phyloP scores from a whole-genome alignment of 2,329 filamentous ascomycete genomes.

The Apiospora pterosperma region DNA sequence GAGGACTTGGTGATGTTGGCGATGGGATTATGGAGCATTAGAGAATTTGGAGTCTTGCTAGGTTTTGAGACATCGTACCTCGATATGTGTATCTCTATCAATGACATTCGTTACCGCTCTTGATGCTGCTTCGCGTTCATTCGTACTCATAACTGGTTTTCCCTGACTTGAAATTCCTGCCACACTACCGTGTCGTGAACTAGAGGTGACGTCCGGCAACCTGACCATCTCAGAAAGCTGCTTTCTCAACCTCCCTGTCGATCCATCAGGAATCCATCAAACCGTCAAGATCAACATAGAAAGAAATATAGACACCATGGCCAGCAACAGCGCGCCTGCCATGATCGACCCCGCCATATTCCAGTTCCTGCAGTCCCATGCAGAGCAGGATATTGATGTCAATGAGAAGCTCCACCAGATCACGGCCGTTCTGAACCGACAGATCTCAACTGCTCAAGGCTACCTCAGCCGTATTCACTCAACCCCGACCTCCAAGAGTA shows the following conservation, averaged over 20 bases:
- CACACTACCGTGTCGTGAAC: background rate
- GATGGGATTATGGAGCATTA: background rate
- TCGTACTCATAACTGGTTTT: background rate
- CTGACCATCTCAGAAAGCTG: background rate
- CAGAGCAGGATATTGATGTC: slow-evolving; percentile 81
- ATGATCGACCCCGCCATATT: slow-evolving; percentile 84
- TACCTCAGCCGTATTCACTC: slow-evolving; percentile 87
- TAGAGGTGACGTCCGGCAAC: background rate
- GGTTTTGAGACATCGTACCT: background rate
- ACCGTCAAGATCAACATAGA: background rate
- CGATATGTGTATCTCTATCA: background rate
- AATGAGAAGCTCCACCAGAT: slow-evolving; percentile 82
- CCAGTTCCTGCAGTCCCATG: slow-evolving; percentile 79
- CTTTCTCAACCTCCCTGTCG: background rate
- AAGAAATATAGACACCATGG: slow-evolving; percentile 16
- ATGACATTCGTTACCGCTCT: background rate
- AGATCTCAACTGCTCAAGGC: slow-evolving; percentile 77
- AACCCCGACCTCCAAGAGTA: slow-evolving; percentile 62
- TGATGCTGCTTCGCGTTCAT: background rate
- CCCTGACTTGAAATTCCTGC: background rate
- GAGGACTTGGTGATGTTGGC: background rate
- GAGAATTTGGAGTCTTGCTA: background rate
- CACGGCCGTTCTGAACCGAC: slow-evolving; percentile 76
- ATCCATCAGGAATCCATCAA: background rate
- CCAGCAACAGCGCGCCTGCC: slow-evolving; percentile 24